phyloP scores from a whole-genome alignment of 495 filamentous ascomycete genomes.

The Darksidea phi region DNA sequence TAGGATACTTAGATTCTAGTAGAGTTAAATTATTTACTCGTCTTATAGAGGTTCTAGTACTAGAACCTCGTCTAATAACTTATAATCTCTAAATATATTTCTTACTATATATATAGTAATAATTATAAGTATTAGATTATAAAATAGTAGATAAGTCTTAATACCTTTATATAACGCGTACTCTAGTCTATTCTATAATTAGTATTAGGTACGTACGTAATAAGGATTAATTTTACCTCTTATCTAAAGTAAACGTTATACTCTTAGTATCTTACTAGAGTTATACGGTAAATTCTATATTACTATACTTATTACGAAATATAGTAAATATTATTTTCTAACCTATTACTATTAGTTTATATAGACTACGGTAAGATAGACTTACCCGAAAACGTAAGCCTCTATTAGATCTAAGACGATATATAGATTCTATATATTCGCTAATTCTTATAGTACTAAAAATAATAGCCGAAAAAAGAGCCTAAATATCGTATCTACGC shows the following conservation, averaged over 20 bases:
- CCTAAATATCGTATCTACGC: conserved; percentile 18
- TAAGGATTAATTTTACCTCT: conserved; percentile 13
- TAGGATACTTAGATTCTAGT: conserved; percentile 14
- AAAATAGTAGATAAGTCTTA: conserved; percentile 22
- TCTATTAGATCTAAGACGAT: conserved; percentile 15
- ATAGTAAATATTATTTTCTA: conserved; percentile 20
- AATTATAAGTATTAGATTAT: conserved; percentile 22
- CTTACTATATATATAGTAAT: conserved; percentile 15
- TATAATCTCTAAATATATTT: conserved; percentile 29
- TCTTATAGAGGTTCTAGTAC: conserved; percentile 26
- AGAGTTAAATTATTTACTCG: conserved; percentile 24
- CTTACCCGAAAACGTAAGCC: conserved; percentile 23
- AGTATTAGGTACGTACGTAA: conserved; percentile 2
- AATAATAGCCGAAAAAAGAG: conserved; percentile 14
- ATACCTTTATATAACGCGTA: conserved; percentile 15
- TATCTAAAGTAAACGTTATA: conserved; percentile 16
- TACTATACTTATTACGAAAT: conserved; percentile 17
- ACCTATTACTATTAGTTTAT: conserved; percentile 17
- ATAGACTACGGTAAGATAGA: conserved; percentile 16
- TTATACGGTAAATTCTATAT: conserved; percentile 20
- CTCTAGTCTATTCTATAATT: no score
- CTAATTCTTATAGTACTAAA: conserved; percentile 21
- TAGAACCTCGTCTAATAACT: conserved; percentile 27
- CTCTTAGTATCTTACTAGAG: conserved; percentile 15
- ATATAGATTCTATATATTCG: conserved; percentile 22